Base-by-base conservation (phyloP, 2,329 filamentous ascomycete genomes). In the Aspergillaceae sp. region DNA sequence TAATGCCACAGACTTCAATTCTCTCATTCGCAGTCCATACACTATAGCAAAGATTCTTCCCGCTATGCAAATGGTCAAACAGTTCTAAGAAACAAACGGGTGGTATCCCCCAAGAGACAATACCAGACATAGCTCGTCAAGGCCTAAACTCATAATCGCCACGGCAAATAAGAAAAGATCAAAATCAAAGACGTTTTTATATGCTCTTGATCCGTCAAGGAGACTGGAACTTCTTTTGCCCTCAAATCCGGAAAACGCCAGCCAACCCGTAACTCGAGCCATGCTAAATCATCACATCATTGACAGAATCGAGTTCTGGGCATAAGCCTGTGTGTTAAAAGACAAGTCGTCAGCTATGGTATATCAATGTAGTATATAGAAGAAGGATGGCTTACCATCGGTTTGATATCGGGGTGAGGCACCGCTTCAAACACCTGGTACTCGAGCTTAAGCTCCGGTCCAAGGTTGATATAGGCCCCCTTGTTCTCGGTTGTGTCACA, bases 401-500 rank as follows among this genome's bases (percentile, higher is more conserved):
- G 91, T 67, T 86, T 88, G 65, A 98, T 92, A 60, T 94, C 80
- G 8, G 92, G 92, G 74, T 98, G 92, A 51, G 90, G 90, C 45
- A 98, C 92, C 5, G 92, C 92, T 58, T 97, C 90, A 57, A 98
- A 98, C 64, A 95, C 84, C 66, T 92, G 80, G 71, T 87, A 98
- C 34, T 87, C 74, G 58, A 97, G 83, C 75, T 96, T 94, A 65
- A 94, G 87, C 51, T 95, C 87, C 10, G 87, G 79, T 30, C 87
- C 86, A 54, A 98, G 85, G 70, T 98, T 97, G 78, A 98, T 98
- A 69, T 94, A 98, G 11, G 92, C 92, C 53, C 92, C 92, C 73
- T 90, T 92, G 72, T 98, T 98, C 73, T 95, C 91, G 0, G 92
- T 97, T 58, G 88, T 88, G 65, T 98, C 92, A 70, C 92, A 98